Evolutionary conservation across 345 rosid species (phyloP).

Genomic region (Microthlaspi erraticum): DNA sequence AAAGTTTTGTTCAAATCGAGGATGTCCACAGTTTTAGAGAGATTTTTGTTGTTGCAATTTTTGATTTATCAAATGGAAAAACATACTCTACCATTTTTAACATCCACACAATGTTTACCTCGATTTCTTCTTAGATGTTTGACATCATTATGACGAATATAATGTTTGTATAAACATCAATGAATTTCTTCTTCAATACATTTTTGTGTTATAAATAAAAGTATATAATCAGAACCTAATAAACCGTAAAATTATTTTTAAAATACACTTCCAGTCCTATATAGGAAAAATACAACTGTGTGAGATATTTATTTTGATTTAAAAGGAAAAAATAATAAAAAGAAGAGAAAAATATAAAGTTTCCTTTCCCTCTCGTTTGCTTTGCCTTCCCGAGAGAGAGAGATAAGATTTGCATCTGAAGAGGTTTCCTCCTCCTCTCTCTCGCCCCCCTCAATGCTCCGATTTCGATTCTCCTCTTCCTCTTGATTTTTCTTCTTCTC

Average conservation of each 20-base stretch:
- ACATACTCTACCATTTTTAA: no score
- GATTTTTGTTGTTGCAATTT: no score
- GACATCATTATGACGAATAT: background rate
- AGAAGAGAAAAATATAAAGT: constrained; percentile 25
- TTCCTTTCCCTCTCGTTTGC: constrained; percentile 40
- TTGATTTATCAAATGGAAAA: no score
- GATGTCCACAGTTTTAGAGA: no score
- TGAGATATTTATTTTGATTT: background rate
- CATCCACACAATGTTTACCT: no score
- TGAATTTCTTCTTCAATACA: no score
- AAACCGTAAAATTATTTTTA: no score
- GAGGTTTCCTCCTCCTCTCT: constrained; percentile 6
- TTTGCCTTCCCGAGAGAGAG: constrained; percentile 34
- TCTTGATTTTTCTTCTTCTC: constrained; percentile 31
- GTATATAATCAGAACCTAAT: no score
- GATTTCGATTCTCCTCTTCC: constrained; percentile 31
- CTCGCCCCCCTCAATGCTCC: constrained; percentile 29
- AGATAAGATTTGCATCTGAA: constrained; percentile 33
- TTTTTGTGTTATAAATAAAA: no score
- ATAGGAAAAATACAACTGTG: background rate
- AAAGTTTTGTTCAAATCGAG: no score
- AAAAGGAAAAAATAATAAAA: constrained; percentile 20
- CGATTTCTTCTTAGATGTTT: background rate
- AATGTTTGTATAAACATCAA: no score
- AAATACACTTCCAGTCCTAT: no score